These are phyloP conservation scores for Puccinia coronata DNA, from an alignment of 1,284 basidiomycete species.

Conservation along the genomic window DNA sequence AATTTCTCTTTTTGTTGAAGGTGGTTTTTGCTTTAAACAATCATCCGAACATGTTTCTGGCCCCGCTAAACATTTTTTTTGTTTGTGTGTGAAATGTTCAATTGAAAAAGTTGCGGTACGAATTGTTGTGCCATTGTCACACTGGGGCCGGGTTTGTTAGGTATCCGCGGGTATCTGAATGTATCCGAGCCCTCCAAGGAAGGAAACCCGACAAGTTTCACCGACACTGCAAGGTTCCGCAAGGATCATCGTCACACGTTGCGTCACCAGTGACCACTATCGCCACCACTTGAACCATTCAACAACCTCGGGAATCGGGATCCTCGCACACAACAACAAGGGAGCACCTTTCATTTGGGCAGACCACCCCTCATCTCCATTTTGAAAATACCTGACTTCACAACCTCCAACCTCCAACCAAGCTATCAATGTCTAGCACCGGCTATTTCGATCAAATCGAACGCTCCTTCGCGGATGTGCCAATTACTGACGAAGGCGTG, in stretches of 20 bases:
- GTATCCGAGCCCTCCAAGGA: neutral
- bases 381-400: conserved; percentile 12
- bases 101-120: too few relatives aligned
- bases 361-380: neutral
- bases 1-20: too few relatives aligned
- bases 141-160: too few relatives aligned
- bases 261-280: neutral
- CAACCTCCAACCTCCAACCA: neutral
- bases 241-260: neutral
- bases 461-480: conserved; percentile 67
- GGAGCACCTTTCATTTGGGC: too few relatives aligned
- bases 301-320: too few relatives aligned
- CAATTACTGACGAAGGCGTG: conserved; percentile 80
- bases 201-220: conserved; percentile 5
- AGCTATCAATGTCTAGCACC: conserved; percentile 49
- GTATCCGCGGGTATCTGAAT: neutral
- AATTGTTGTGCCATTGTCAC: too few relatives aligned
- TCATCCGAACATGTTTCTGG: too few relatives aligned
- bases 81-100: too few relatives aligned
- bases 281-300: neutral
- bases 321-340: neutral
- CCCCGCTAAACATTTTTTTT: too few relatives aligned
- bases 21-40: too few relatives aligned
- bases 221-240: neutral
- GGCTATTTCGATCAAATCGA: conserved; percentile 47